These are phyloP conservation scores for Pleurotus eryngii DNA, from an alignment of 768 basidiomycete species.

Conservation along the genomic window DNA sequence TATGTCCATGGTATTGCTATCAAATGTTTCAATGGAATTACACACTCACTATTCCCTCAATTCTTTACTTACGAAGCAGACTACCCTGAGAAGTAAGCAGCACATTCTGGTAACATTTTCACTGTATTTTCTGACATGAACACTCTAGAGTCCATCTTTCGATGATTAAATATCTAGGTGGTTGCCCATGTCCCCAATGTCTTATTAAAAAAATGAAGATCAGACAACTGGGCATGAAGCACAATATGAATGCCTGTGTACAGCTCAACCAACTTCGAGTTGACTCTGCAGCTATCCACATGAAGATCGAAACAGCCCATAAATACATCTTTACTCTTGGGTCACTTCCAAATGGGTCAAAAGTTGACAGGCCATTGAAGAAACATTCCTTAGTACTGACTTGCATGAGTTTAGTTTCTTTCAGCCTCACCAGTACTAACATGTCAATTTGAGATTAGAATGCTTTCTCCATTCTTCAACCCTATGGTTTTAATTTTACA, in stretches of 20 bases:
- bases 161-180: conserved; percentile 15
- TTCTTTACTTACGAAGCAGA: conserved; percentile 27
- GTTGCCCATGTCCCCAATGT: conserved; percentile 19
- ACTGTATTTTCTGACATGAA: too few species aligned
- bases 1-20: conserved; percentile 22
- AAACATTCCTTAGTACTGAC: too few species aligned
- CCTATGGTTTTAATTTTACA: conserved; percentile 15
- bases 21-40: conserved; percentile 20
- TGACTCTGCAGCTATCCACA: too few species aligned
- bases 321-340: too few species aligned
- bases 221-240: neutral
- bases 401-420: too few species aligned
- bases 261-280: neutral
- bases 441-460: too few species aligned
- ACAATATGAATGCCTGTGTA: neutral
- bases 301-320: too few species aligned
- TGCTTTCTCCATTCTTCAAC: too few species aligned
- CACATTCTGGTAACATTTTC: too few species aligned
- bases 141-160: neutral
- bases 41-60: conserved; percentile 18
- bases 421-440: too few species aligned
- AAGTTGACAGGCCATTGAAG: too few species aligned
- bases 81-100: conserved; percentile 25
- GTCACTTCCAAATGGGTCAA: too few species aligned
- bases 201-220: conserved; percentile 2